Evolutionary conservation across 768 basidiomycete genomes (phyloP), one percentile per base, ranked within the genome.

Genomic region (Panus rudis): DNA sequence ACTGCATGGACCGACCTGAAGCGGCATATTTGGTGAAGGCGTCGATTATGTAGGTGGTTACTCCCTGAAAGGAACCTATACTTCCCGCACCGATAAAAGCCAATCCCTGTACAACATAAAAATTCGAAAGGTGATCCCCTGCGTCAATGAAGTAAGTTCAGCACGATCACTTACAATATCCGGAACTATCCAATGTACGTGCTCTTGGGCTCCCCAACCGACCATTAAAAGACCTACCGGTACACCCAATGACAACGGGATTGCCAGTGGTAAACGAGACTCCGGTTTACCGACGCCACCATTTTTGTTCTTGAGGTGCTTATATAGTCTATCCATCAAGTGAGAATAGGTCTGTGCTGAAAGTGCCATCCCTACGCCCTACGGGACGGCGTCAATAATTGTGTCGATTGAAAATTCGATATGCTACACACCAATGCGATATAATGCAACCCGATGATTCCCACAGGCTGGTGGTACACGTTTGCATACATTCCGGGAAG

Each of bases 11-110:
- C 67, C 4, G 48, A 79, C 79, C 80, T 37, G 80, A 84, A 5
- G 83, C 80, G 28, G 83, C 78, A 48, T 84, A 68, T 2, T 81
- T 58, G 0, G 80, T 73, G 54, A 82, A 86, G 0, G 75, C 62
- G 49, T 85, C 81, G 22, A 89, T 70, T 30, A 84, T 60, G 41
- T 86, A 88, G 2, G 76, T 76, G 49, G 81, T 78, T 7, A 80
- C 75, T 0, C 68, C 57, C 52, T 83, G 78, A 61, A 84, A 81
- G 43, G 63, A 63, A 14, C 82, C 61, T 37, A 84, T 76, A 27
- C 75, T 56, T 0, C 80, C 81, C 0, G 63, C 68, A 8, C 79
- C 80, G 20, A 84, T 55, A 4, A 76, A 55, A 0, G 63, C 67
- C 27, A 78, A 74, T 1, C 81, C 82, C 79, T 81, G 42, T 22